A percentile compares a stretch with the other conserved stretches of the same genome.
These are phyloP conservation scores for Grifola frondosa DNA, from an alignment of 1,284 basidiomycete genomes.

Conservation along the genomic window DNA sequence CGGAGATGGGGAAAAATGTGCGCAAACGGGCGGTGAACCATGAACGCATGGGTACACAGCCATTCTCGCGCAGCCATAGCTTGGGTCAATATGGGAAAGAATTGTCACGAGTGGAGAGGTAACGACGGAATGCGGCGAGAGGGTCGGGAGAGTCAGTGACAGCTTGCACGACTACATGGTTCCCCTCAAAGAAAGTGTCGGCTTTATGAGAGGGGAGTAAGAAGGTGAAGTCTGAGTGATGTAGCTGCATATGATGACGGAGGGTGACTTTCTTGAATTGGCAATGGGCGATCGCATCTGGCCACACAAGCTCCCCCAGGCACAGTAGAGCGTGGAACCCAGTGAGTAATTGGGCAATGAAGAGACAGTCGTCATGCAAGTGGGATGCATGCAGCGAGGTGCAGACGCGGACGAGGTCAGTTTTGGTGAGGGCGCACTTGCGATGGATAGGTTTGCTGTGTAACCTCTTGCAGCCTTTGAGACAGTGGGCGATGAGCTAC, in stretches of 20 bases:
- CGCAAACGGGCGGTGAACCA: constrained; percentile 25
- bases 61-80: constrained; percentile 18
- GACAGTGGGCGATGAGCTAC: background rate
- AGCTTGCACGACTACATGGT: background rate
- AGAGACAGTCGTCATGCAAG: constrained; percentile 1
- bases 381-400: background rate
- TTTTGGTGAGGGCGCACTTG: background rate
- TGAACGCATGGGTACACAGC: constrained; percentile 22
- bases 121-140: constrained; percentile 1
- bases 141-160: background rate
- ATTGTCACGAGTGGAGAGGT: constrained; percentile 18
- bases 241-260: constrained; percentile 12
- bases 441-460: background rate
- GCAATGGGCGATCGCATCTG: constrained; percentile 15
- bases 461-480: background rate
- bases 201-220: constrained; percentile 33
- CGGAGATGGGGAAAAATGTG: constrained; percentile 10
- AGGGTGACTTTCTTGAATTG: constrained; percentile 23
- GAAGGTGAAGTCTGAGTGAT: constrained; percentile 12
- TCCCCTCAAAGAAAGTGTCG: constrained; percentile 18
- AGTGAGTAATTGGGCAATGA: background rate
- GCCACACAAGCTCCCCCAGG: constrained; percentile 30
- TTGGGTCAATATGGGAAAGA: constrained; percentile 13
- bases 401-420: background rate
- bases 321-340: constrained; percentile 3